phyloP scores from a whole-genome alignment of 2,329 filamentous ascomycete species.

The Ceratocystis harringtonii region DNA sequence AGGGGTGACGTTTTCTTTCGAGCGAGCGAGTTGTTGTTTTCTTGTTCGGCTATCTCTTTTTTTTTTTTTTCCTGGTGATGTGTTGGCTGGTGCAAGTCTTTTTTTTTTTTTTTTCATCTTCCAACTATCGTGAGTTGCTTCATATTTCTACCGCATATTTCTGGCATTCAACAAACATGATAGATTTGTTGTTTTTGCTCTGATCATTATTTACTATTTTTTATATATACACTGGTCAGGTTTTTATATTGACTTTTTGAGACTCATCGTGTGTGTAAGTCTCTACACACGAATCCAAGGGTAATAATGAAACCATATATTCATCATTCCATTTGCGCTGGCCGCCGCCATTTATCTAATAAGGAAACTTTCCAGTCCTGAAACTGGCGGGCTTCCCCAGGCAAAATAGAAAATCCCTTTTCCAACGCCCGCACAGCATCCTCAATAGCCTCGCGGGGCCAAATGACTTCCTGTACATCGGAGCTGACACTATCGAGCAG shows the following conservation, averaged over 20 bases:
- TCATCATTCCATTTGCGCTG: background rate
- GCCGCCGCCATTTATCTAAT: conserved; percentile 34
- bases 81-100: background rate
- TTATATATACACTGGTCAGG: too few relatives aligned
- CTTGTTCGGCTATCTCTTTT: background rate
- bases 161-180: conserved; percentile 7
- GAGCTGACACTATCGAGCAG: conserved; percentile 37
- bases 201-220: background rate
- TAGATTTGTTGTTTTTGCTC: conserved; percentile 7
- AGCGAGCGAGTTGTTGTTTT: background rate
- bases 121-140: conserved; percentile 2
- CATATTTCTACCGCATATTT: conserved; percentile 14
- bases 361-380: conserved; percentile 54
- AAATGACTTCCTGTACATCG: conserved; percentile 42
- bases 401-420: conserved; percentile 37
- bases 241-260: background rate
- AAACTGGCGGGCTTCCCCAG: conserved; percentile 40
- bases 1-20: background rate
- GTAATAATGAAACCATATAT: background rate
- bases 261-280: background rate
- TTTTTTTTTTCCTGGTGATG: background rate
- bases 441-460: conserved; percentile 37
- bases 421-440: conserved; percentile 32
- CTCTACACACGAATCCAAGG: background rate
- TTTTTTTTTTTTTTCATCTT: background rate